Evolutionary conservation across 1,139 yeast genomes (phyloP).

Genomic region (Kurtzmaniella quercitrusa): DNA sequence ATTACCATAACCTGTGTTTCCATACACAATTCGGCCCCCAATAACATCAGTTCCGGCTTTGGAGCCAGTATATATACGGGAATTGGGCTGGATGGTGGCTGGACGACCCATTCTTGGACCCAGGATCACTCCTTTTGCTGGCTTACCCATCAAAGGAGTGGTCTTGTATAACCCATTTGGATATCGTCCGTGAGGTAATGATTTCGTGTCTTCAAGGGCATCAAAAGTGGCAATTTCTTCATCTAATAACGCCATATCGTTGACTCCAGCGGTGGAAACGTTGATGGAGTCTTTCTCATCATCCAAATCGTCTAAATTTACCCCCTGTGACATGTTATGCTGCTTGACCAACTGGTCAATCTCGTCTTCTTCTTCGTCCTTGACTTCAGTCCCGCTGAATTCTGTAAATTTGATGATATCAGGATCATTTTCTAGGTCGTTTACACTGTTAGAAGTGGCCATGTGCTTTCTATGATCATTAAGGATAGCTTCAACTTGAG

Average conservation of each 20-base stretch:
- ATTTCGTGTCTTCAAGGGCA: conserved; percentile 35
- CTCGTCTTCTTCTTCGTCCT: conserved; percentile 36
- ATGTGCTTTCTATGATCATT: conserved; percentile 15
- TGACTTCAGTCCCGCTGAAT: conserved; percentile 27
- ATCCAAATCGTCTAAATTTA: conserved; percentile 21
- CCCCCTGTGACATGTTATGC: conserved; percentile 33
- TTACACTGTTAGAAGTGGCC: conserved; percentile 12
- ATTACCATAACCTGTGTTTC: conserved; percentile 11
- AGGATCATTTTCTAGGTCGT: conserved; percentile 17
- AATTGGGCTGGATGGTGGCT: conserved; percentile 46
- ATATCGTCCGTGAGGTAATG: conserved; percentile 4
- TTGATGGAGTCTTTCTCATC: conserved; percentile 12
- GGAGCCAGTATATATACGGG: conserved; percentile 28
- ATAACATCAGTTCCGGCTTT: conserved; percentile 4
- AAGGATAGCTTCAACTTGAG: conserved; percentile 31
- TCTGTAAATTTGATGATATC: conserved; percentile 17
- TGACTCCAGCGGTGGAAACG: background rate
- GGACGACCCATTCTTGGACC: conserved; percentile 36
- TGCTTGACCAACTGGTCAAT: conserved; percentile 32
- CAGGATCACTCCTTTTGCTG: conserved; percentile 14
- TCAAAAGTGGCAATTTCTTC: conserved; percentile 39
- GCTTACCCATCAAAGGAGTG: conserved; percentile 39
- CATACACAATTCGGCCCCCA: conserved; percentile 1
- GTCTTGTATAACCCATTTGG: conserved; percentile 10
- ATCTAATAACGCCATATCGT: conserved; percentile 22